These are phyloP conservation scores for Chlorella sorokiniana DNA, from an alignment of 139 green algal genomes.

Conservation along the genomic window DNA sequence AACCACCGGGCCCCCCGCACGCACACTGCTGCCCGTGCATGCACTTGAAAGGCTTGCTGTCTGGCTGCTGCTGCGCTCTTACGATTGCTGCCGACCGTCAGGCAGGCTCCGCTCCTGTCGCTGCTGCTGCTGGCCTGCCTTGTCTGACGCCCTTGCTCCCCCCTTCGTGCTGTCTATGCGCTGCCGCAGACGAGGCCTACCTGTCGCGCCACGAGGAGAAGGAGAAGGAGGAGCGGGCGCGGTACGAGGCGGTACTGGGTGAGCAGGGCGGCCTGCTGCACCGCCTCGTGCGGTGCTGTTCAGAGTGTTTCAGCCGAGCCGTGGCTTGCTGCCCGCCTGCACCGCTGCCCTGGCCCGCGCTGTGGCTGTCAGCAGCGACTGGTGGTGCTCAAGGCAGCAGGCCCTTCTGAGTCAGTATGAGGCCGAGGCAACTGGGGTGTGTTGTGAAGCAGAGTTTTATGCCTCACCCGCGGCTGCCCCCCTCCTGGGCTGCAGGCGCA, in stretches of 20 bases:
- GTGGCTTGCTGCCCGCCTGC: background rate
- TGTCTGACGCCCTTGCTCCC: background rate
- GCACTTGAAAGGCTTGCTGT: no score
- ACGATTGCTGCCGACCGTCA: no score
- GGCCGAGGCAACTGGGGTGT: background rate
- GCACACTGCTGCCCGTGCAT: no score
- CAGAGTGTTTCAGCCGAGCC: no score
- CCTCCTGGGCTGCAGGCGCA: slow-evolving; percentile 1
- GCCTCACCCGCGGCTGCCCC: background rate
- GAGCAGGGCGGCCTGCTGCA: background rate
- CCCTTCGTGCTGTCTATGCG: background rate
- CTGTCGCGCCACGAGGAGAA: slow-evolving; percentile 23
- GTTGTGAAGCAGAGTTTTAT: background rate
- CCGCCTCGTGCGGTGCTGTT: no score
- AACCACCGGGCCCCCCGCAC: no score
- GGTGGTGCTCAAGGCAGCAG: no score
- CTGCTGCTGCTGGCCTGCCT: background rate
- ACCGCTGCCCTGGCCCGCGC: background rate
- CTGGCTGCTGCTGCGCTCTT: no score
- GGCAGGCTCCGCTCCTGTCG: no score
- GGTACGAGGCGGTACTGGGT: slow-evolving; percentile 25
- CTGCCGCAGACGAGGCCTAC: slow-evolving; percentile 39
- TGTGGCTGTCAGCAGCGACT: background rate
- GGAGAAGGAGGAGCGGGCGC: slow-evolving; percentile 33
- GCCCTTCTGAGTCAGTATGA: no score